phyloP scores from a whole-genome alignment of 495 filamentous ascomycete species.

The Cercophora newfieldiana region DNA sequence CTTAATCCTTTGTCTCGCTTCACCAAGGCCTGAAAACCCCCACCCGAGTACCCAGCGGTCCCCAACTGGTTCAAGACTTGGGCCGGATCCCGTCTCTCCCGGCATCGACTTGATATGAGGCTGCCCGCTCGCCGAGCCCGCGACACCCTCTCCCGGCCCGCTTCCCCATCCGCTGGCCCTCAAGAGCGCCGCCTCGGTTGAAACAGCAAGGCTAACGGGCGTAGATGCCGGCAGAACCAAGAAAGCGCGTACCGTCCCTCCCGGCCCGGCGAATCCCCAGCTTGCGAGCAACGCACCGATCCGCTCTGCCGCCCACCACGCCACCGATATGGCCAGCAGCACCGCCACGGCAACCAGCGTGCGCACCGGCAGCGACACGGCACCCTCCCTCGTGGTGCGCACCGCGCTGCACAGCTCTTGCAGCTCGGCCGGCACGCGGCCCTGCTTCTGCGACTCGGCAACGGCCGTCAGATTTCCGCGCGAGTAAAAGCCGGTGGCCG shows the following conservation, averaged over 20 bases:
- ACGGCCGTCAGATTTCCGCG: neutral
- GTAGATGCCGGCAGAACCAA: slow-evolving; percentile 1
- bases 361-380: slow-evolving; percentile 1
- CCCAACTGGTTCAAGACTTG: neutral
- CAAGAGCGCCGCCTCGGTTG: neutral
- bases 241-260: neutral
- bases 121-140: neutral
- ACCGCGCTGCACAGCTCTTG: neutral
- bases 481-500: neutral
- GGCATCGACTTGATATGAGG: neutral
- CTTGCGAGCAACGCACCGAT: neutral
- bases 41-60: neutral
- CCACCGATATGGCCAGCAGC: neutral
- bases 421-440: neutral
- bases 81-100: neutral
- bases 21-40: neutral
- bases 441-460: neutral
- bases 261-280: neutral
- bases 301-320: neutral
- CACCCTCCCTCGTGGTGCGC: neutral
- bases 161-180: neutral
- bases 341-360: neutral
- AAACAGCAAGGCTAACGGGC: slow-evolving; percentile 2
- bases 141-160: neutral
- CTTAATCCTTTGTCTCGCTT: neutral